Conservation (phyloP, 192 early-diverging fungal species). For the Coemansia sp. region DNA sequence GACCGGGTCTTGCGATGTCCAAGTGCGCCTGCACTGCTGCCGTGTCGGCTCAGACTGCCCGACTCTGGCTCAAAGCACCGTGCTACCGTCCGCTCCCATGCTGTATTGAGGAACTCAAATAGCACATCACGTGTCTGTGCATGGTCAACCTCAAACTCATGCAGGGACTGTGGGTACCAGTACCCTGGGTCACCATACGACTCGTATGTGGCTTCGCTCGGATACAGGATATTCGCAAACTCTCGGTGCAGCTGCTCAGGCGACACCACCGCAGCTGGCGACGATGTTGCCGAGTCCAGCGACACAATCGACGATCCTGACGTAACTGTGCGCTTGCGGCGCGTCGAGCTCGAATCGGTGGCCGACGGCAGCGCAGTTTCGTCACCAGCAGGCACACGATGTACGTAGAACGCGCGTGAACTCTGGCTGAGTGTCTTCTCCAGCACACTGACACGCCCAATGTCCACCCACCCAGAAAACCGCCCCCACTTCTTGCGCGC, state of each 20-base stretch:
- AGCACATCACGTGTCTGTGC: constrained; percentile 41
- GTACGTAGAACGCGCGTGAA: constrained; percentile 45
- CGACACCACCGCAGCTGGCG: constrained; percentile 13
- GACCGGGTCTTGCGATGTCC: constrained; percentile 25
- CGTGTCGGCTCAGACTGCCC: constrained; percentile 31
- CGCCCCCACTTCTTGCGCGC: constrained; percentile 43
- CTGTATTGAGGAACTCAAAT: constrained; percentile 50
- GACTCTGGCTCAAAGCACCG: constrained; percentile 39
- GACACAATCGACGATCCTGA: constrained; percentile 43
- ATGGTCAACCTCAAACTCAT: constrained; percentile 51
- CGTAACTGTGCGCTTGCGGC: constrained; percentile 25
- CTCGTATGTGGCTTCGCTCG: constrained; percentile 42
- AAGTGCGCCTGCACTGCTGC: constrained; percentile 26
- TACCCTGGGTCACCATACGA: constrained; percentile 50
- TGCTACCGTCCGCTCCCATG: constrained; percentile 44
- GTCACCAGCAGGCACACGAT: constrained; percentile 23
- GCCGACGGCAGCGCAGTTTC: constrained; percentile 14
- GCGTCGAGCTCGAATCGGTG: neutral
- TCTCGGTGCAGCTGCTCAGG: constrained; percentile 34
- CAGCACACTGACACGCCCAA: constrained; percentile 41
- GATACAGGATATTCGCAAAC: constrained; percentile 49
- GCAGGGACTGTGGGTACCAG: constrained; percentile 53
- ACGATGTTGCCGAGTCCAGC: constrained; percentile 28
- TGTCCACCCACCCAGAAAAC: constrained; percentile 49
- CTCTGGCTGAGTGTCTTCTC: constrained; percentile 41